Evolutionary conservation across 1,139 yeast genomes (phyloP), one percentile per base, ranked within the genome.

Genomic region (Geotrichum australiense): DNA sequence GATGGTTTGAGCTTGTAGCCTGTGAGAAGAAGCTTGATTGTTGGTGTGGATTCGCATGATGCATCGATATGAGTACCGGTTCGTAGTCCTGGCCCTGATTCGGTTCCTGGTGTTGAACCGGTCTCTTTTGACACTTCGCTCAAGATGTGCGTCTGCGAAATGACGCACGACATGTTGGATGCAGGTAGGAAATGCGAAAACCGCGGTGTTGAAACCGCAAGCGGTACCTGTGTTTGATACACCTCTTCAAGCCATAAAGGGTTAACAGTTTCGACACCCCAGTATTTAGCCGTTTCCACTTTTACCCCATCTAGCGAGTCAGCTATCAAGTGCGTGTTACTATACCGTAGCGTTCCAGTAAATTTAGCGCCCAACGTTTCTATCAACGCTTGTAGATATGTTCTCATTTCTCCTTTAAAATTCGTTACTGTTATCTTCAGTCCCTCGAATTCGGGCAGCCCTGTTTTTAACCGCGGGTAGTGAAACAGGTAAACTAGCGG

Each of bases 181-280:
- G 15, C 26, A 14, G 23, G 61, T 1, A 78, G 77, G 40, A 74
- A 64, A 42, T 67, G 65, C 18, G 69, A 61, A 55, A 70, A 80
- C 30, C 73, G 66, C 2, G 70, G 65, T n/a, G 57, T 53, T 1
- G 68, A 54, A 18, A 62, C 66, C 35, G 76, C 73, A 51, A 74
- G 67, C 3, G 69, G 52, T 35, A 61, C 60, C 87, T 93, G 81
- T 34, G 68, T 61, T 0, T 78, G 68, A 56, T 70, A 82, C 41
- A 83, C 73, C 45, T 84, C 91, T 56, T 91, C 97, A 11, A 91
- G 63, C 98, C 98, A 91, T 12, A 80, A 56, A 58, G 85, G 95
- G 55, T 82, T 87, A 0, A 85, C 80, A 1, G 82, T 71, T 5
- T 65, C 64, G 1, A 72, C 55, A 65, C 77, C 72, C 78, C 87